phyloP scores from a whole-genome alignment of 208 protist species.

The Herpetomonas tarakana region DNA sequence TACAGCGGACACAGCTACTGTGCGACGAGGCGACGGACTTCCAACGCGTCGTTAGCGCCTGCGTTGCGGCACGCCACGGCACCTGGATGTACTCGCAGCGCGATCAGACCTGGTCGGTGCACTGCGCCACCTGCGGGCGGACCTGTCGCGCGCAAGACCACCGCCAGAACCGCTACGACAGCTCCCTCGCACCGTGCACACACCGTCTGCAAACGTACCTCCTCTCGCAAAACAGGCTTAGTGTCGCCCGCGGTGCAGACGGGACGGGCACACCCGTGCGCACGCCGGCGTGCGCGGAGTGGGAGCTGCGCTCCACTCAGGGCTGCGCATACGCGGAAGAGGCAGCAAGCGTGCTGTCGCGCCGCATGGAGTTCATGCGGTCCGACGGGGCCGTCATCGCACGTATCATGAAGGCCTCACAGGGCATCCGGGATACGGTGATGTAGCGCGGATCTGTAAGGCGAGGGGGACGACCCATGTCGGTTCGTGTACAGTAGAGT shows the following conservation, averaged over 20 bases:
- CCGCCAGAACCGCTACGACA: too few relatives aligned
- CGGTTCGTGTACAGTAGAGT: too few relatives aligned
- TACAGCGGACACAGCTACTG: constrained; percentile 39
- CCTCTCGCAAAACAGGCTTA: too few relatives aligned
- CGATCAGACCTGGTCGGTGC: constrained; percentile 2
- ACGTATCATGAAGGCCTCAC: constrained; percentile 34
- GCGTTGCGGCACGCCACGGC: constrained; percentile 37
- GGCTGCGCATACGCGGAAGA: constrained; percentile 24
- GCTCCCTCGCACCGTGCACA: too few relatives aligned
- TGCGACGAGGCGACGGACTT: constrained; percentile 72
- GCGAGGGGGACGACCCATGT: too few relatives aligned
- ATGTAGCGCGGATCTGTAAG: too few relatives aligned
- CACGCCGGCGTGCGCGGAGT: constrained; percentile 20
- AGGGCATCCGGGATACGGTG: constrained; percentile 41
- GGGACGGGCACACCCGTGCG: neutral
- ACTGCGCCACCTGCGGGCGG: constrained; percentile 7
- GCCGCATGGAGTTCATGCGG: constrained; percentile 35
- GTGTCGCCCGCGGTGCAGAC: too few relatives aligned
- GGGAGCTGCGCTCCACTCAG: constrained; percentile 12
- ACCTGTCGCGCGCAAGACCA: too few relatives aligned
- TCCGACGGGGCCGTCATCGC: constrained; percentile 35
- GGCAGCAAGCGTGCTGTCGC: constrained; percentile 16
- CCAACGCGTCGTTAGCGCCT: constrained; percentile 60
- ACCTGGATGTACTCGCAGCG: constrained; percentile 43
- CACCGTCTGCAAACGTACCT: too few relatives aligned